Percentiles rank a stretch among this genome's conserved stretches.
phyloP scores from a whole-genome alignment of 495 filamentous ascomycete species.

The Talaromyces ruber region DNA sequence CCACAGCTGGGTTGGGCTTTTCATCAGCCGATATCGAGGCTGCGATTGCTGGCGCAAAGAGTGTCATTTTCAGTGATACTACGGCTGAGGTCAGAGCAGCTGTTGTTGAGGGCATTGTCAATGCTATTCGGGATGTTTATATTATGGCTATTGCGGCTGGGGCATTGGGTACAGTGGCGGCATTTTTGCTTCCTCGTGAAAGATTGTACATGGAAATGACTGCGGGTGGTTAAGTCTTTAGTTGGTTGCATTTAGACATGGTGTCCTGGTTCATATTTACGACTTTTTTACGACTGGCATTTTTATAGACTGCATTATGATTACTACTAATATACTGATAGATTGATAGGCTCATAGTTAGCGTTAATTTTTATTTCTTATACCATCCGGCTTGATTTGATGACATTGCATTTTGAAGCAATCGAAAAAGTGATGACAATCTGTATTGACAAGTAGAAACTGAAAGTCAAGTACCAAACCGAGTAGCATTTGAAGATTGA shows the following conservation, averaged over 20 bases:
- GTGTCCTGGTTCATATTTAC: not conserved
- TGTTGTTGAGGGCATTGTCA: conserved; percentile 3
- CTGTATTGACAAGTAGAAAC: not conserved
- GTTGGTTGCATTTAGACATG: not conserved
- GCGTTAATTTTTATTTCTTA: not conserved
- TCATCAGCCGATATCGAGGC: conserved; percentile 1
- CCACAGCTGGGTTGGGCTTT: conserved; percentile 1
- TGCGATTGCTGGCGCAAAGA: conserved; percentile 7
- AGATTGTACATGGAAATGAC: not conserved
- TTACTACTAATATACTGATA: not conserved
- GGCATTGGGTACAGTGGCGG: conserved; percentile 1
- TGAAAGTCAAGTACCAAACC: not conserved
- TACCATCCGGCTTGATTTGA: not conserved
- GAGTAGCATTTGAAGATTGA: too few species aligned
- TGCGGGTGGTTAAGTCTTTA: not conserved
- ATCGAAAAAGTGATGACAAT: not conserved
- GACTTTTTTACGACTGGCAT: not conserved
- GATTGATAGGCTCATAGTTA: not conserved
- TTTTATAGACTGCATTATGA: not conserved
- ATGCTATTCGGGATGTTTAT: conserved; percentile 4
- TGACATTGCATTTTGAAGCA: not conserved
- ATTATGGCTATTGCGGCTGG: conserved; percentile 8
- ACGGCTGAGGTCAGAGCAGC: not conserved
- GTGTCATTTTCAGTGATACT: not conserved
- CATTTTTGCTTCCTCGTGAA: conserved; percentile 2